Conservation (phyloP, 768 basidiomycete genomes). For the Leccinum boreale region DNA sequence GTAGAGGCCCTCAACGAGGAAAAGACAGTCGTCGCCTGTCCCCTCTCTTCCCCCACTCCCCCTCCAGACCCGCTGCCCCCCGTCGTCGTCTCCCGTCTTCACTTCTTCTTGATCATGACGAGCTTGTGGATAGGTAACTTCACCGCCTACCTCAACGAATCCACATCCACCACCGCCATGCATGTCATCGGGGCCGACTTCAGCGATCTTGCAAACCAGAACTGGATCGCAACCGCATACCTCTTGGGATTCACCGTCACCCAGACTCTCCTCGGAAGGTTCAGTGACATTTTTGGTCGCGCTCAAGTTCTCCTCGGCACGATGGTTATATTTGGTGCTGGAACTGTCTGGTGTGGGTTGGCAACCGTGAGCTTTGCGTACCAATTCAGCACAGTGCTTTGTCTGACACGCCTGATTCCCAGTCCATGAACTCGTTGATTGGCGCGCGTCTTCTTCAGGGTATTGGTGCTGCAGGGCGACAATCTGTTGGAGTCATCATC, state of each 20-base stretch:
- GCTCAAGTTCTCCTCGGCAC: constrained; percentile 33
- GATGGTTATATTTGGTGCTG: constrained; percentile 33
- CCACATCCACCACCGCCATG: constrained; percentile 35
- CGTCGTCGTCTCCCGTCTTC: constrained; percentile 26
- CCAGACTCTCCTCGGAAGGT: constrained; percentile 32
- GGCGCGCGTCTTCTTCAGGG: constrained; percentile 34
- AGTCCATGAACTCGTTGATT: constrained; percentile 36
- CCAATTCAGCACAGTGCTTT: background rate
- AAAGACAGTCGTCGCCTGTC: constrained; percentile 15
- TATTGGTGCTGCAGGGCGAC: constrained; percentile 36
- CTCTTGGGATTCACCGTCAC: constrained; percentile 37
- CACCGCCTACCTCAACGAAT: constrained; percentile 35
- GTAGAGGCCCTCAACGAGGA: constrained; percentile 23
- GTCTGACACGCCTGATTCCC: constrained; percentile 4
- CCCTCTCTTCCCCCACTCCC: background rate
- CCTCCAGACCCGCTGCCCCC: constrained; percentile 7
- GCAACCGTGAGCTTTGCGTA: constrained; percentile 24
- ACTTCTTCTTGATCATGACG: constrained; percentile 34
- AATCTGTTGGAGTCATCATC: constrained; percentile 36
- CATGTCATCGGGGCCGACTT: constrained; percentile 33
- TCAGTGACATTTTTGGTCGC: constrained; percentile 36
- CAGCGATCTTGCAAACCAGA: constrained; percentile 29
- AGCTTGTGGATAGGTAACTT: constrained; percentile 35
- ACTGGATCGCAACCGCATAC: constrained; percentile 35
- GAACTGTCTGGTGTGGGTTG: constrained; percentile 33